Conservation (phyloP, 495 filamentous ascomycete genomes). For the Aspergillus mulundensis region DNA sequence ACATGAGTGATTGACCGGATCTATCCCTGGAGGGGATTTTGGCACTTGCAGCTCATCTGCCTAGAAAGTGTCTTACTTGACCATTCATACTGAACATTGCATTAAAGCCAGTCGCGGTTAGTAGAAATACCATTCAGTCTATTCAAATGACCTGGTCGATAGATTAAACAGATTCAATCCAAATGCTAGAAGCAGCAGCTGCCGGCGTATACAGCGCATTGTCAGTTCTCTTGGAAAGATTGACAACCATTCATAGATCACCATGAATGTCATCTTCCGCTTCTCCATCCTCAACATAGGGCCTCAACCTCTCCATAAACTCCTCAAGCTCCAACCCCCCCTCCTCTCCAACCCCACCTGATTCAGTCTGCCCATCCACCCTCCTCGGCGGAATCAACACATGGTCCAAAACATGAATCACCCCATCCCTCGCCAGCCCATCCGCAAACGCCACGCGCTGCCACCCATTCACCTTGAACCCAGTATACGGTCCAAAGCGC, state of each 20-base stretch:
- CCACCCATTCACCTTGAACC: conserved; percentile 69
- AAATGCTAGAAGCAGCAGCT: background rate
- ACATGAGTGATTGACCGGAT: background rate
- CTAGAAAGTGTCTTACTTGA: background rate
- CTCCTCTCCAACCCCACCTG: conserved; percentile 36
- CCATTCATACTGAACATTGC: background rate
- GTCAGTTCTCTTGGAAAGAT: too few species aligned
- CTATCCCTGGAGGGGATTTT: background rate
- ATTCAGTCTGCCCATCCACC: conserved; percentile 26
- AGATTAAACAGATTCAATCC: too few species aligned
- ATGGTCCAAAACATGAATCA: conserved; percentile 65
- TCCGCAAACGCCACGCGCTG: conserved; percentile 57
- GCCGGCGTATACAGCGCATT: background rate
- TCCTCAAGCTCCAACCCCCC: conserved; percentile 62
- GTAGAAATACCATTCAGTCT: conserved; percentile 3
- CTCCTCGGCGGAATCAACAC: conserved; percentile 73
- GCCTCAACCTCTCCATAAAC: conserved; percentile 52
- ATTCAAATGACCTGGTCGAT: too few species aligned
- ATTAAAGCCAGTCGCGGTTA: conserved; percentile 9
- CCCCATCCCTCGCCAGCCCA: conserved; percentile 66
- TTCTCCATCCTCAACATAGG: conserved; percentile 33
- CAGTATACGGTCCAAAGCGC: conserved; percentile 56
- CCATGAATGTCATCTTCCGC: background rate
- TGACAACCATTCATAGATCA: background rate
- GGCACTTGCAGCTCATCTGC: conserved; percentile 5